These are phyloP conservation scores for Elsinoe batatas DNA, from an alignment of 2,329 filamentous ascomycete genomes.

Conservation along the genomic window DNA sequence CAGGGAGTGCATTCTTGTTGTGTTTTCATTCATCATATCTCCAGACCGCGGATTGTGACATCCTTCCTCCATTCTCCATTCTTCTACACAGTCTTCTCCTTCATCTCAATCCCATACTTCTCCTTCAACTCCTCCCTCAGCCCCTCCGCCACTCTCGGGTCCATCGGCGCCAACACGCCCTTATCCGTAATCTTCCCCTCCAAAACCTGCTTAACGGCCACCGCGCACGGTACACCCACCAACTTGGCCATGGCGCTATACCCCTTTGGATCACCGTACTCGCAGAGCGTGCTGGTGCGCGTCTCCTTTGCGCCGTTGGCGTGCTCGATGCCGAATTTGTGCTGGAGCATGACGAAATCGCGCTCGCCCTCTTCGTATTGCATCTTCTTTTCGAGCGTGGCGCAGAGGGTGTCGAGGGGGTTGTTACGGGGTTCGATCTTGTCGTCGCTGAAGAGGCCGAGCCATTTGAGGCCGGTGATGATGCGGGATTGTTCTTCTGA, in stretches of 20 bases:
- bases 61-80: no score
- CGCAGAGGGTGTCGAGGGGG: constrained; percentile 84
- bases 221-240: constrained; percentile 65
- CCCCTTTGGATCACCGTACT: constrained; percentile 64
- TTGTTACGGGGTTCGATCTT: constrained; percentile 64
- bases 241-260: constrained; percentile 79
- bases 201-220: constrained; percentile 49
- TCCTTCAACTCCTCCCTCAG: constrained; percentile 70
- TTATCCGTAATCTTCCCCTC: constrained; percentile 29
- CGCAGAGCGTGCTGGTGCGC: constrained; percentile 67
- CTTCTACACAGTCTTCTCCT: constrained; percentile 49
- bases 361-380: constrained; percentile 73
- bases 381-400: constrained; percentile 85
- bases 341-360: constrained; percentile 70
- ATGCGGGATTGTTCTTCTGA: constrained; percentile 61
- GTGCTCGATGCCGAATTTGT: constrained; percentile 76
- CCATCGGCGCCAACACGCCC: constrained; percentile 64
- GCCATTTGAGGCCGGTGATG: constrained; percentile 63
- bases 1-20: no score
- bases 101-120: constrained; percentile 63
- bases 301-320: constrained; percentile 70
- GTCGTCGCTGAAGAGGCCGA: constrained; percentile 56
- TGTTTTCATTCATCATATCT: no score
- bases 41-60: no score
- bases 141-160: constrained; percentile 57